Evolutionary conservation across 2,329 filamentous ascomycete genomes (phyloP).

Genomic region (Colletotrichum sp.): DNA sequence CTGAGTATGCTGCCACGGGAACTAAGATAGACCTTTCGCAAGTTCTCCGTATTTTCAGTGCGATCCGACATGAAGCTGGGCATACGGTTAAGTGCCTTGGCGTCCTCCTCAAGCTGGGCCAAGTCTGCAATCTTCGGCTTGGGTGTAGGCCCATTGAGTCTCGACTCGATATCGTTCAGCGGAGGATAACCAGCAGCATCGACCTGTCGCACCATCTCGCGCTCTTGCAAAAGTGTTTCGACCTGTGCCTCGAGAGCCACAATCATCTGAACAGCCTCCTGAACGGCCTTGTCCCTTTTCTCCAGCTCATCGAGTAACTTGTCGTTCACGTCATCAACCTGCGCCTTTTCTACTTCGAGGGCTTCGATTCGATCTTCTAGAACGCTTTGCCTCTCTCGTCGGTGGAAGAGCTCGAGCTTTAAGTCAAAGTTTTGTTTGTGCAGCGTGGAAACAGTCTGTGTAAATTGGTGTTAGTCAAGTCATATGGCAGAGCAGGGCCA

Average conservation of each 20-base stretch:
- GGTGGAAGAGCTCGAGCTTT: constrained; percentile 75
- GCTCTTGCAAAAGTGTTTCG: constrained; percentile 58
- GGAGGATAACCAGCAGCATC: constrained; percentile 45
- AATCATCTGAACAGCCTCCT: constrained; percentile 75
- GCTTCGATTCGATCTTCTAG: constrained; percentile 63
- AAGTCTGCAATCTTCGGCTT: constrained; percentile 23
- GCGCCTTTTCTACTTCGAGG: constrained; percentile 58
- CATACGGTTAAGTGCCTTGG: constrained; percentile 57
- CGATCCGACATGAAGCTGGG: constrained; percentile 69
- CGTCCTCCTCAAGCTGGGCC: constrained; percentile 31
- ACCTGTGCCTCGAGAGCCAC: constrained; percentile 66
- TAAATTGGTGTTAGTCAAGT: constrained; percentile 12
- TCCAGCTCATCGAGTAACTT: constrained; percentile 65
- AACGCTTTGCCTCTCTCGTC: constrained; percentile 65
- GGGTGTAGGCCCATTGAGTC: constrained; percentile 2
- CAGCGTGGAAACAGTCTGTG: constrained; percentile 67
- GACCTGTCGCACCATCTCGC: constrained; percentile 56
- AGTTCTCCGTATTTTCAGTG: constrained; percentile 63
- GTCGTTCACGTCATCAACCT: constrained; percentile 63
- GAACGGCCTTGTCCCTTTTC: constrained; percentile 72
- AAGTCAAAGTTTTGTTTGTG: constrained; percentile 81
- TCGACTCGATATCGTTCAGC: constrained; percentile 34
- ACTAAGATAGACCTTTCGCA: constrained; percentile 64
- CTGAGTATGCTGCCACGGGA: constrained; percentile 54
- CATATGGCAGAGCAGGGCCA: neutral